phyloP scores from a whole-genome alignment of 441 rosid genomes.

The Croton laevigatus region DNA sequence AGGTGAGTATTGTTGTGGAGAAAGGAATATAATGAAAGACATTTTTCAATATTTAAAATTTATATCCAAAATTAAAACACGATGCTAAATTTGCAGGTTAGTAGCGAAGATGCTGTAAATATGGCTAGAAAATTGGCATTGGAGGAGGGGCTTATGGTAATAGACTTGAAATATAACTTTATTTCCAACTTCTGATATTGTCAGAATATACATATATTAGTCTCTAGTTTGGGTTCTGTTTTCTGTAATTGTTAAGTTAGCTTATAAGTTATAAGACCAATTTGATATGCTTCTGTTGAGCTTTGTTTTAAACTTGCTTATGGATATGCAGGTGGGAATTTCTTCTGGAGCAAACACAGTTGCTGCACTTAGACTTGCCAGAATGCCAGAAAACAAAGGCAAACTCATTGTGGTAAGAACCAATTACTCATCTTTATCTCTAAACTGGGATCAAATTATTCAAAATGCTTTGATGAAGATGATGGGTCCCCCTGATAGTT shows the following conservation, averaged over 20 bases:
- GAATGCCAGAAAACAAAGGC: constrained; percentile 88
- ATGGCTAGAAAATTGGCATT: constrained; percentile 91
- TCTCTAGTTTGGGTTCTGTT: background rate
- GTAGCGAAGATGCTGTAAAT: constrained; percentile 78
- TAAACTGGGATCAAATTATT: background rate
- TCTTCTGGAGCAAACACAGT: constrained; percentile 92
- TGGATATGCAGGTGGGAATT: constrained; percentile 71
- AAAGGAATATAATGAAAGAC: background rate
- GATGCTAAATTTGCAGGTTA: constrained; percentile 46
- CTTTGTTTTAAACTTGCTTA: background rate
- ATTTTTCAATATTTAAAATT: background rate
- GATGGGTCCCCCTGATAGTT: background rate
- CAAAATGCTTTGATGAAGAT: background rate
- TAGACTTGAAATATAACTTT: background rate
- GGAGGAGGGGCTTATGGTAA: constrained; percentile 96
- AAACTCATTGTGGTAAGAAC: constrained; percentile 83
- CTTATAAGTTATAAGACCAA: background rate
- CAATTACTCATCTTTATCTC: background rate
- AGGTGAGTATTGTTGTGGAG: constrained; percentile 38
- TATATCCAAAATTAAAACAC: background rate
- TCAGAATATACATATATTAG: no score
- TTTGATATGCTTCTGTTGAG: background rate
- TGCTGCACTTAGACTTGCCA: constrained; percentile 74
- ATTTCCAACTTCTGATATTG: background rate
- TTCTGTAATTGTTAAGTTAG: background rate